phyloP scores from a whole-genome alignment of 495 filamentous ascomycete genomes.

The Durotheca rogersii region DNA sequence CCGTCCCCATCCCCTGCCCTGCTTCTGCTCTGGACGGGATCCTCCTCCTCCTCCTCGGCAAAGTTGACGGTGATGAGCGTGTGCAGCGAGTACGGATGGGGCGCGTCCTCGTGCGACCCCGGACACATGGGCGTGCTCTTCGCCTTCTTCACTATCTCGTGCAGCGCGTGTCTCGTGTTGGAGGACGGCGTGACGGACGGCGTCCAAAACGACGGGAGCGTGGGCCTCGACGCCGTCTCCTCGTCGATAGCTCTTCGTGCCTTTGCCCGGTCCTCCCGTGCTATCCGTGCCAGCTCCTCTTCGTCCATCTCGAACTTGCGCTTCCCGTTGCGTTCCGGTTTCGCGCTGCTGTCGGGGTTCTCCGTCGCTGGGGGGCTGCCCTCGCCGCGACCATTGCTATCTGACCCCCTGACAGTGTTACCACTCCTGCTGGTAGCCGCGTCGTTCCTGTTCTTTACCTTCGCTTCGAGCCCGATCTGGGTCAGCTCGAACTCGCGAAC shows the following conservation, averaged over 20 bases:
- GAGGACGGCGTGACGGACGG: slow-evolving; percentile 76
- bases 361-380: slow-evolving; percentile 20
- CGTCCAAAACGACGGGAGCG: slow-evolving; percentile 92
- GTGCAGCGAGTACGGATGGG: slow-evolving; percentile 81
- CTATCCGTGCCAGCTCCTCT: slow-evolving; percentile 72
- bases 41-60: slow-evolving; percentile 65
- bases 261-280: slow-evolving; percentile 66
- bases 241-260: slow-evolving; percentile 66
- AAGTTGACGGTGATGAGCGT: slow-evolving; percentile 78
- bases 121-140: slow-evolving; percentile 82
- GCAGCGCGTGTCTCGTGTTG: slow-evolving; percentile 49
- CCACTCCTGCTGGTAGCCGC: slow-evolving; percentile 37
- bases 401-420: slow-evolving; percentile 11
- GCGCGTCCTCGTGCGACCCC: slow-evolving; percentile 64
- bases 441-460: slow-evolving; percentile 33
- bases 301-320: slow-evolving; percentile 83
- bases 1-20: slow-evolving; percentile 55
- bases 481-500: slow-evolving; percentile 64
- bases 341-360: slow-evolving; percentile 12
- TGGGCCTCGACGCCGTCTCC: slow-evolving; percentile 74
- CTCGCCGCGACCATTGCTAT: slow-evolving; percentile 4
- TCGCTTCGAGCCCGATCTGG: slow-evolving; percentile 68
- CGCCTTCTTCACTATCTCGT: slow-evolving; percentile 59
- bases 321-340: slow-evolving; percentile 48
- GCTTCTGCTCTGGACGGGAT: slow-evolving; percentile 27